Conservation (phyloP, 2,329 filamentous ascomycete species). For the Falciphora oryzae region DNA sequence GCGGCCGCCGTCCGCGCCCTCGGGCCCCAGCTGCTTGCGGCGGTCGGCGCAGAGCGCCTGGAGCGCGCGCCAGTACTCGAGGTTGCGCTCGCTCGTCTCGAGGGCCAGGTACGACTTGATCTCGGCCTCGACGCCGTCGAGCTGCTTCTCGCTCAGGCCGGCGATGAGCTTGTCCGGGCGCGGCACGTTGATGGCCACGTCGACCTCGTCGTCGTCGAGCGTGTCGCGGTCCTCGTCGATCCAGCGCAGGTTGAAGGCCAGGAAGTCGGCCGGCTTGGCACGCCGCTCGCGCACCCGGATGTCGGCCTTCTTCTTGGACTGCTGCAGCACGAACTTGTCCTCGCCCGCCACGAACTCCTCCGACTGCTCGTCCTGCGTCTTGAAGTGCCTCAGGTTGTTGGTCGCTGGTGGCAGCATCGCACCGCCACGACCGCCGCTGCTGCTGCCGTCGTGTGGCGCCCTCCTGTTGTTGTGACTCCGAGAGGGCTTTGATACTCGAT, state of each 20-base stretch:
- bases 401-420: constrained; percentile 16
- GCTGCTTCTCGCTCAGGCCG: constrained; percentile 57
- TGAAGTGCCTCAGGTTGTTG: constrained; percentile 34
- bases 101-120: constrained; percentile 75
- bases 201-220: constrained; percentile 77
- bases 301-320: constrained; percentile 96
- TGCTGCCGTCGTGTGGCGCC: constrained; percentile 21
- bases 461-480: constrained; percentile 13
- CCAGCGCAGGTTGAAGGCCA: constrained; percentile 84
- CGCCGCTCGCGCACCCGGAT: constrained; percentile 88
- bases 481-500: constrained; percentile 44
- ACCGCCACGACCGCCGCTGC: background rate
- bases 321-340: constrained; percentile 91
- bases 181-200: constrained; percentile 67
- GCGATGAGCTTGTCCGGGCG: constrained; percentile 79
- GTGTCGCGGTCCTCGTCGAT: constrained; percentile 80
- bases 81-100: constrained; percentile 71
- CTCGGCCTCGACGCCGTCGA: constrained; percentile 74
- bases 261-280: constrained; percentile 87
- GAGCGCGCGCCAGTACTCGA: constrained; percentile 90
- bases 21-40: constrained; percentile 58
- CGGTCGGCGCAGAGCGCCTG: constrained; percentile 76
- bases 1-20: constrained; percentile 61
- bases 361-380: constrained; percentile 73
- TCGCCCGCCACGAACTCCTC: constrained; percentile 87